These are phyloP conservation scores for Mikania micrantha DNA, from an alignment of 129 eudicot genomes.

Conservation along the genomic window DNA sequence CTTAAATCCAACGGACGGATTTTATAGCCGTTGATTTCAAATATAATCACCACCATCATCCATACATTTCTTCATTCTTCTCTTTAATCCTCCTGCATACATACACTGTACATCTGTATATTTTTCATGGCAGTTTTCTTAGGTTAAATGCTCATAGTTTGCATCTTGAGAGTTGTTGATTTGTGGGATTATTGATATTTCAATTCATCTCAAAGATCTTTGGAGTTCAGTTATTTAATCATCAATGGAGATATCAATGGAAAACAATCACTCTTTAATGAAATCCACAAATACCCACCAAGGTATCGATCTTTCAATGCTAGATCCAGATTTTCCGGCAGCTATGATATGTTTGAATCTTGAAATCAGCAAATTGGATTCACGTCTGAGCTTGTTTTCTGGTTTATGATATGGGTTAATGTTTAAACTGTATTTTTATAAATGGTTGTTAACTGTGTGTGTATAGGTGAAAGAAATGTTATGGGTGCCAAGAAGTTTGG, in stretches of 20 bases:
- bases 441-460: slow-evolving; percentile 6
- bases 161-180: slow-evolving; percentile 18
- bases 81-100: background rate
- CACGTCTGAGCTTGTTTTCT: slow-evolving; percentile 9
- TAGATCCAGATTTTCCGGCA: slow-evolving; percentile 15
- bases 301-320: slow-evolving; percentile 29
- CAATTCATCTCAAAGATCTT: no score
- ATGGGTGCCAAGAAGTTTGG: slow-evolving; percentile 50
- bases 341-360: no score
- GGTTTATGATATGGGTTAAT: no score
- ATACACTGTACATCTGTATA: no score
- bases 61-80: slow-evolving; percentile 18
- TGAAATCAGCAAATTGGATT: background rate
- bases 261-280: slow-evolving; percentile 35
- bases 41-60: slow-evolving; percentile 30
- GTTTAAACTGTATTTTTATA: background rate
- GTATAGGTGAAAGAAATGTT: slow-evolving; percentile 23
- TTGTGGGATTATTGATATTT: slow-evolving; percentile 34
- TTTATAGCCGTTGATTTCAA: slow-evolving; percentile 83
- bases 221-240: slow-evolving; percentile 17
- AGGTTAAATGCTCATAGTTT: slow-evolving; percentile 18
- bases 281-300: slow-evolving; percentile 34
- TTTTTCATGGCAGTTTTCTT: background rate
- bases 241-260: slow-evolving; percentile 44
- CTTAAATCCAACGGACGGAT: slow-evolving; percentile 54